phyloP scores from a whole-genome alignment of 768 basidiomycete species.

The Panaeolus papilionaceus region DNA sequence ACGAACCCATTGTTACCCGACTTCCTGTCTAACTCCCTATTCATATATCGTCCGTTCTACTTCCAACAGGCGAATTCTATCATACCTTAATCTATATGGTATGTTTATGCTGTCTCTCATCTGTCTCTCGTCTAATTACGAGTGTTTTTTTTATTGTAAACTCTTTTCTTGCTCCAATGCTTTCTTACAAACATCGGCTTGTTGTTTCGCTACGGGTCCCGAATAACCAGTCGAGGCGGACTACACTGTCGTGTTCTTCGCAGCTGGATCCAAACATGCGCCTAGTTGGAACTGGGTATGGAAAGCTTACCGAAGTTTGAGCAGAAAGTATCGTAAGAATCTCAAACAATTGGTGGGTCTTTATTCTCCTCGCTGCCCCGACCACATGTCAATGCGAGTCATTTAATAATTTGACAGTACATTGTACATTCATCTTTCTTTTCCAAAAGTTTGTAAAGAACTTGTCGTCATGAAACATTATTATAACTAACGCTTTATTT shows the following conservation, averaged over 20 bases:
- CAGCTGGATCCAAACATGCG: conserved; percentile 74
- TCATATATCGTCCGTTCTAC: conserved; percentile 21
- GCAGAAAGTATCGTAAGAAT: conserved; percentile 87
- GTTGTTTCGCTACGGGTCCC: too few species aligned
- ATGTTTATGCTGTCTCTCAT: conserved; percentile 21
- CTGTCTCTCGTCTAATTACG: neutral
- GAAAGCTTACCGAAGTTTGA: conserved; percentile 86
- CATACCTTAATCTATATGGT: conserved; percentile 86
- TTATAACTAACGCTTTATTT: conserved; percentile 21
- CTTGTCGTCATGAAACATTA: conserved; percentile 7
- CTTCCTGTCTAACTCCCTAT: conserved; percentile 2
- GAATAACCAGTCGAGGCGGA: conserved; percentile 77
- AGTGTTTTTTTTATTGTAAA: neutral
- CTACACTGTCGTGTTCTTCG: conserved; percentile 88
- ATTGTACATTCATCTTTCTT: conserved; percentile 90
- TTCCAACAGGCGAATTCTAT: conserved; percentile 67
- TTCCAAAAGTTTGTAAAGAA: conserved; percentile 72
- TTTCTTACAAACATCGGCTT: conserved; percentile 1
- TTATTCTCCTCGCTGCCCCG: neutral
- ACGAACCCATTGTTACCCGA: neutral
- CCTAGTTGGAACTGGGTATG: conserved; percentile 92
- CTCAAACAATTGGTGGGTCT: conserved; percentile 76
- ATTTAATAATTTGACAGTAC: conserved; percentile 51
- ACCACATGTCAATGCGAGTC: neutral
- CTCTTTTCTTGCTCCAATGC: neutral